A percentile compares a stretch with the other conserved stretches of the same genome.
These are phyloP conservation scores for Diaporthe sp. DNA, from an alignment of 2,329 filamentous ascomycete genomes.

Conservation along the genomic window DNA sequence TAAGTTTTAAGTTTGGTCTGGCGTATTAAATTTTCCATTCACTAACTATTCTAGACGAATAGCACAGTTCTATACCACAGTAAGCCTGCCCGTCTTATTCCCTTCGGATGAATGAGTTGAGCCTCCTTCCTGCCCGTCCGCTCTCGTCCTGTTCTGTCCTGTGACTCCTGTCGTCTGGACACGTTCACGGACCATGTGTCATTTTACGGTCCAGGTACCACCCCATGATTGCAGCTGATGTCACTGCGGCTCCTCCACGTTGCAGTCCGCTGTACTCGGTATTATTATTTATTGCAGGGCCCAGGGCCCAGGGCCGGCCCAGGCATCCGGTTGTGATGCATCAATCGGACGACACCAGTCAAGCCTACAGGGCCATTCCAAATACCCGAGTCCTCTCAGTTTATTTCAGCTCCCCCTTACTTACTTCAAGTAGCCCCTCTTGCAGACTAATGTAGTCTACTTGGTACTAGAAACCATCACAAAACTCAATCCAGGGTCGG, in stretches of 20 bases:
- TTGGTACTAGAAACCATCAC: neutral
- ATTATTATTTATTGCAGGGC: neutral
- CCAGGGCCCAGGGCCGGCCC: neutral
- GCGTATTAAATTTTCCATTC: too few species aligned
- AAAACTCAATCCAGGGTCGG: slow-evolving; percentile 20
- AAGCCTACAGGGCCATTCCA: neutral
- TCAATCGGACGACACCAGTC: neutral
- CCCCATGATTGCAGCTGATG: neutral
- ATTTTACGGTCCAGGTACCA: neutral
- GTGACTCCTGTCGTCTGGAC: neutral
- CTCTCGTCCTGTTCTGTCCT: neutral
- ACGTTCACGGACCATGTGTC: slow-evolving; percentile 1
- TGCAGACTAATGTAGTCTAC: neutral
- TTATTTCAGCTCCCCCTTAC: neutral
- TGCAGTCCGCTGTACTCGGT: slow-evolving; percentile 13
- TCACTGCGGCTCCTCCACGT: slow-evolving; percentile 22
- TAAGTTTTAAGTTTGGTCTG: too few species aligned
- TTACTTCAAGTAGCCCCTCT: neutral
- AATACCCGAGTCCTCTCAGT: neutral
- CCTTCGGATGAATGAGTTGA: slow-evolving; percentile 29
- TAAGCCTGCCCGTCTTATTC: slow-evolving; percentile 11
- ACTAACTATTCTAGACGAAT: too few species aligned
- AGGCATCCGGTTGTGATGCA: neutral
- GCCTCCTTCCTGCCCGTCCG: neutral
- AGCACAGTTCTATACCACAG: neutral